A percentile compares a stretch with the other conserved stretches of the same genome.
These are phyloP conservation scores for Psilocybe subaeruginosa DNA, from an alignment of 768 basidiomycete genomes.

Conservation along the genomic window DNA sequence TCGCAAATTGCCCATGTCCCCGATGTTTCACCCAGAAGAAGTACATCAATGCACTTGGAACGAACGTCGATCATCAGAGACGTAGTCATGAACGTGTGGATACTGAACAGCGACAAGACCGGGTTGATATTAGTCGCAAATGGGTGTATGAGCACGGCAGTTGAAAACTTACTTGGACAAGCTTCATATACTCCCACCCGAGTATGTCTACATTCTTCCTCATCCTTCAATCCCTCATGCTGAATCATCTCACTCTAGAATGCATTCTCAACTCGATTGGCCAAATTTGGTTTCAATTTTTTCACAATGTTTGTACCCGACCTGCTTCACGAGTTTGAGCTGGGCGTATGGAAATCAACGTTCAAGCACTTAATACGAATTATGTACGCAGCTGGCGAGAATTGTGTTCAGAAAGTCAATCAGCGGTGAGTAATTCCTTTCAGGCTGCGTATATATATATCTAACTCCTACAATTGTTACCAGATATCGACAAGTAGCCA, in stretches of 20 bases:
- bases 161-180: conserved; percentile 21
- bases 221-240: background rate
- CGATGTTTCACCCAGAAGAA: conserved; percentile 24
- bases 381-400: conserved; percentile 22
- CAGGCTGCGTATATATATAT: background rate
- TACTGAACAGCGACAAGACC: background rate
- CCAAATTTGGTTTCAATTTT: conserved; percentile 25
- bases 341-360: conserved; percentile 39
- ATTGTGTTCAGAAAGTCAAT: conserved; percentile 18
- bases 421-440: background rate
- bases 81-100: conserved; percentile 14
- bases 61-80: conserved; percentile 14
- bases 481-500: conserved; percentile 15
- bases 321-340: conserved; percentile 42
- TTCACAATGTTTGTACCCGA: conserved; percentile 35
- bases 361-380: conserved; percentile 38
- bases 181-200: conserved; percentile 26
- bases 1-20: conserved; percentile 36
- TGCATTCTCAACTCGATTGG: conserved; percentile 30
- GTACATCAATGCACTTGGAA: conserved; percentile 25
- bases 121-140: conserved; percentile 20
- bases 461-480: background rate
- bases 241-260: conserved; percentile 23
- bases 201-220: conserved; percentile 17
- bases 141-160: conserved; percentile 22